These are phyloP conservation scores for Haplosporangium gracile DNA, from an alignment of 192 early-diverging fungal species.

Conservation along the genomic window DNA sequence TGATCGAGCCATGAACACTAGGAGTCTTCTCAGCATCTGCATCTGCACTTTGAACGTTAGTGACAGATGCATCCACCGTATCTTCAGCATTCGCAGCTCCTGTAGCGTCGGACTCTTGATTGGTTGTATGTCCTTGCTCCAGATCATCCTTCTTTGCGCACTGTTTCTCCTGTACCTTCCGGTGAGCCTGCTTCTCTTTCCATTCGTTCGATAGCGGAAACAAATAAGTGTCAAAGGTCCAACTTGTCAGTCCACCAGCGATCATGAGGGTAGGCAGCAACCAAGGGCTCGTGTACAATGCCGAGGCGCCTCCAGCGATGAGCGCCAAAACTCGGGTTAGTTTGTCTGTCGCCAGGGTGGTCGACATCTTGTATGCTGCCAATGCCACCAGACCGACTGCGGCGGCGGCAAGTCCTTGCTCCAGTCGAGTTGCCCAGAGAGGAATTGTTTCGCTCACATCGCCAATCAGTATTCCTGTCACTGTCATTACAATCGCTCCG, in stretches of 20 bases:
- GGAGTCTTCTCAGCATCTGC: neutral
- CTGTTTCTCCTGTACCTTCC: neutral
- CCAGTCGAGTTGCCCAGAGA: slow-evolving; percentile 60
- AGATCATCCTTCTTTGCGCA: slow-evolving; percentile 12
- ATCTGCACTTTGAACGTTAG: neutral
- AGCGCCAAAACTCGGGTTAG: slow-evolving; percentile 49
- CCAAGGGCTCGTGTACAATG: slow-evolving; percentile 60
- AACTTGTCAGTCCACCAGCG: slow-evolving; percentile 57
- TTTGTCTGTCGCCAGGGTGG: slow-evolving; percentile 54
- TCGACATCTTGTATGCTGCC: slow-evolving; percentile 63
- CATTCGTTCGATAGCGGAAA: neutral
- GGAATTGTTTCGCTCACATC: slow-evolving; percentile 59
- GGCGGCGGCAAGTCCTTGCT: slow-evolving; percentile 66
- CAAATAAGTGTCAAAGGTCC: slow-evolving; percentile 25
- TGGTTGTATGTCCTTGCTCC: slow-evolving; percentile 11
- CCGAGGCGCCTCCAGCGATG: slow-evolving; percentile 36
- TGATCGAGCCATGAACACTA: slow-evolving; percentile 12
- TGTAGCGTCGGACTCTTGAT: neutral
- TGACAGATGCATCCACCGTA: neutral
- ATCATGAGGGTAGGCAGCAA: slow-evolving; percentile 70
- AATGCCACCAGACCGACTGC: slow-evolving; percentile 74
- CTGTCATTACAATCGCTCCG: slow-evolving; percentile 68
- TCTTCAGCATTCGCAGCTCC: neutral
- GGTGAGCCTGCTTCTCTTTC: neutral
- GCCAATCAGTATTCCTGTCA: slow-evolving; percentile 60